Evolutionary conservation across 2,329 filamentous ascomycete genomes (phyloP).

Genomic region (Trichoderma sp.): DNA sequence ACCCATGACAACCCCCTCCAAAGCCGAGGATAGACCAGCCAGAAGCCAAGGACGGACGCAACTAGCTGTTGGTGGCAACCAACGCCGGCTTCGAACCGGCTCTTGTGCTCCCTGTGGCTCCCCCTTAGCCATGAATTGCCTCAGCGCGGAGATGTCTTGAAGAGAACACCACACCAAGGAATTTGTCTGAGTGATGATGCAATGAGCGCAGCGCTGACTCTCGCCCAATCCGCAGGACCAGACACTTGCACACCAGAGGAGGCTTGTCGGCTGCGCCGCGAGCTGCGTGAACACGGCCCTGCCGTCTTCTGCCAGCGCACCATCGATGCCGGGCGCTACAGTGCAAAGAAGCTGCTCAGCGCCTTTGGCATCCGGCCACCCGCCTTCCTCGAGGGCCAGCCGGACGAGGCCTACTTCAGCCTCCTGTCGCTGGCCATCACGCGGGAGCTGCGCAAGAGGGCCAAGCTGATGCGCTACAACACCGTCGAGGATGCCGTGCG

Average conservation of each 20-base stretch:
- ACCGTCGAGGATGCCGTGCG: constrained; percentile 83
- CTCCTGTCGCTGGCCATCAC: constrained; percentile 76
- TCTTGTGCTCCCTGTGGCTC: neutral
- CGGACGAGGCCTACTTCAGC: constrained; percentile 72
- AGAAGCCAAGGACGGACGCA: neutral
- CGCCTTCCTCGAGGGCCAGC: constrained; percentile 66
- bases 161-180: neutral
- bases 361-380: constrained; percentile 81
- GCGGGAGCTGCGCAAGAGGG: constrained; percentile 78
- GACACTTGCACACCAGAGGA: constrained; percentile 67
- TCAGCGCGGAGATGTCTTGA: no score
- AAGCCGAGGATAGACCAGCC: neutral
- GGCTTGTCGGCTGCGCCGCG: constrained; percentile 66
- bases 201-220: constrained; percentile 4
- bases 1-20: neutral
- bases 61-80: neutral
- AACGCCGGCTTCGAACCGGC: neutral
- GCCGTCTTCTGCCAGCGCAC: constrained; percentile 74
- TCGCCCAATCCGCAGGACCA: constrained; percentile 15
- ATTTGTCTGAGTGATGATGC: neutral
- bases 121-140: no score
- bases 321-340: constrained; percentile 67
- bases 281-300: constrained; percentile 76
- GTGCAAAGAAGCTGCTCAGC: constrained; percentile 80
- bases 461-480: constrained; percentile 79